phyloP scores from a whole-genome alignment of 371 early-diverging fungal species.

The Mycotypha africana region DNA sequence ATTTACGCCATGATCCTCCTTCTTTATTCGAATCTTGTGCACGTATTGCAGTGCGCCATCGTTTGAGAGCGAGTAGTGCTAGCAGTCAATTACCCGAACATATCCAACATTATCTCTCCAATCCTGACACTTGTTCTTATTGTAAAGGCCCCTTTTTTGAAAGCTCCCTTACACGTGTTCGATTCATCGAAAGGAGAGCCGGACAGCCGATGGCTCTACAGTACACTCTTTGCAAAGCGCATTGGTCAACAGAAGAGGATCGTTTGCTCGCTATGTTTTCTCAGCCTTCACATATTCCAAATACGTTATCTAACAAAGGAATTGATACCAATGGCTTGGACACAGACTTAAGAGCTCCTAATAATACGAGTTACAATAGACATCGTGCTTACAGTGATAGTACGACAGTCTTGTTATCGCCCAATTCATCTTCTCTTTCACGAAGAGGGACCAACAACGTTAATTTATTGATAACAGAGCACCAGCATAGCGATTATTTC shows the following conservation, averaged over 20 bases:
- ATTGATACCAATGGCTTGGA: constrained; percentile 18
- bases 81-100: constrained; percentile 43
- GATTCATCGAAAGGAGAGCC: constrained; percentile 57
- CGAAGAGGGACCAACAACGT: not conserved
- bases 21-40: constrained; percentile 70
- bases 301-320: not conserved
- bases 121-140: constrained; percentile 66
- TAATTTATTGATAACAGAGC: not conserved
- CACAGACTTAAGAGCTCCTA: not conserved
- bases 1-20: constrained; percentile 23
- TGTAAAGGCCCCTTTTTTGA: constrained; percentile 85
- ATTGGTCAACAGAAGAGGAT: constrained; percentile 25
- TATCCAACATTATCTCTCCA: constrained; percentile 56
- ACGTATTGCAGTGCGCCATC: constrained; percentile 62
- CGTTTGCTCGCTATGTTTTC: constrained; percentile 21
- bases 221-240: constrained; percentile 22
- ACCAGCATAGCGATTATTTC: too few species aligned
- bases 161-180: constrained; percentile 43
- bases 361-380: not conserved
- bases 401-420: not conserved
- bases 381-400: constrained; percentile 20
- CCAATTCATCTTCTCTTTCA: not conserved
- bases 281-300: not conserved
- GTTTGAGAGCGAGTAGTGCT: constrained; percentile 51
- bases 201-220: constrained; percentile 19